These are phyloP conservation scores for Phytophthora foliorum DNA, from an alignment of 352 stramenopile species.

Conservation along the genomic window DNA sequence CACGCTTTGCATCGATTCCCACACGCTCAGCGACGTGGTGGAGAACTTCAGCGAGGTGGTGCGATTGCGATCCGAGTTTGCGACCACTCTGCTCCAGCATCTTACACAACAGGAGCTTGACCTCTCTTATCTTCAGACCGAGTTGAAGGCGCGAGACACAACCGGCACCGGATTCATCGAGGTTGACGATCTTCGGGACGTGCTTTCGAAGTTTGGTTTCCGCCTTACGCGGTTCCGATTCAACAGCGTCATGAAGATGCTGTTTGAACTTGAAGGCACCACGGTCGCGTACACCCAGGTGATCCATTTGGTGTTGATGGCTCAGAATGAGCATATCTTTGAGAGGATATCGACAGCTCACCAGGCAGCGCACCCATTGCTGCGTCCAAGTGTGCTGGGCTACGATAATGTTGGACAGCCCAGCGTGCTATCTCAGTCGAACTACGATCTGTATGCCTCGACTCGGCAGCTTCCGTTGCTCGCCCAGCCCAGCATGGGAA, in stretches of 20 bases:
- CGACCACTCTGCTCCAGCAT: conserved; percentile 30
- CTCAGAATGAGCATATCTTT: conserved; percentile 28
- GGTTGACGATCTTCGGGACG: conserved; percentile 48
- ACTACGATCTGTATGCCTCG: conserved; percentile 31
- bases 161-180: conserved; percentile 42
- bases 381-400: conserved; percentile 29
- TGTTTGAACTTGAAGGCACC: conserved; percentile 52
- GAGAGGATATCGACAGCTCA: conserved; percentile 16
- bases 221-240: conserved; percentile 62
- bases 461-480: conserved; percentile 29
- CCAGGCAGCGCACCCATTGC: conserved; percentile 18
- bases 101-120: conserved; percentile 26
- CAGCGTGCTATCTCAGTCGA: conserved; percentile 27
- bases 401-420: conserved; percentile 20
- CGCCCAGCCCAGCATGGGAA: conserved; percentile 14
- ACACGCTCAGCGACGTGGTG: conserved; percentile 64
- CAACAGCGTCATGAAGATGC: conserved; percentile 63
- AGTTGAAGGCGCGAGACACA: conserved; percentile 41
- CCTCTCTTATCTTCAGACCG: conserved; percentile 40
- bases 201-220: conserved; percentile 52
- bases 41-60: conserved; percentile 68
- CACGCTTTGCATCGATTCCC: conserved; percentile 58
- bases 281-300: conserved; percentile 57
- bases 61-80: conserved; percentile 59
- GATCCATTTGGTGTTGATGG: conserved; percentile 46